Conservation (phyloP, 495 filamentous ascomycete genomes). For the Glarea lozoyensis region DNA sequence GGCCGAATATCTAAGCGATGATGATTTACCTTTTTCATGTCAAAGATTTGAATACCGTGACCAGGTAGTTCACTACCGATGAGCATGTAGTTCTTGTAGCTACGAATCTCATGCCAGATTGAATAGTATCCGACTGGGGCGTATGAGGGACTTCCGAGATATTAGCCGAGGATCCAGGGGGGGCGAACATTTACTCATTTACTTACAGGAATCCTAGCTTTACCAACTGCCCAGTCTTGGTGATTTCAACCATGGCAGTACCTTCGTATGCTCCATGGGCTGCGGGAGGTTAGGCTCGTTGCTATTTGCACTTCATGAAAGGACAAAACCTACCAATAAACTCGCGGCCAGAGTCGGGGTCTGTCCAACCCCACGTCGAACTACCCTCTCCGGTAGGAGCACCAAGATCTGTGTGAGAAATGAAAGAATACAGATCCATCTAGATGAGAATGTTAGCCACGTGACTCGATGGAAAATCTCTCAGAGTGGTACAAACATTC, state of each 20-base stretch:
- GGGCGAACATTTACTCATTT: constrained; percentile 12
- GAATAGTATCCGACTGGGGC: constrained; percentile 1
- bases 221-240: constrained; percentile 33
- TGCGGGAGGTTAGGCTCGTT: not conserved
- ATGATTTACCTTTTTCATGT: constrained; percentile 7
- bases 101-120: constrained; percentile 10
- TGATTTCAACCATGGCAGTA: constrained; percentile 46
- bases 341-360: constrained; percentile 38
- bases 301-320: not conserved
- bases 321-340: constrained; percentile 45
- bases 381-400: constrained; percentile 18
- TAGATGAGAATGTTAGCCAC: constrained; percentile 6
- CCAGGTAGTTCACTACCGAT: constrained; percentile 6
- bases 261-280: constrained; percentile 47
- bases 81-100: constrained; percentile 12
- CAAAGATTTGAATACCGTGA: constrained; percentile 8
- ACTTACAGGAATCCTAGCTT: constrained; percentile 40
- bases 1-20: not conserved
- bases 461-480: not conserved
- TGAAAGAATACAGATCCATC: constrained; percentile 45
- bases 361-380: constrained; percentile 44
- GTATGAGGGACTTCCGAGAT: not conserved
- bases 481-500: constrained; percentile 27
- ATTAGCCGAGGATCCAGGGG: not conserved
- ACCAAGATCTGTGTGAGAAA: constrained; percentile 41